Conservation (phyloP, 2,329 filamentous ascomycete species). For the Neopestalotiopsis clavispora region DNA sequence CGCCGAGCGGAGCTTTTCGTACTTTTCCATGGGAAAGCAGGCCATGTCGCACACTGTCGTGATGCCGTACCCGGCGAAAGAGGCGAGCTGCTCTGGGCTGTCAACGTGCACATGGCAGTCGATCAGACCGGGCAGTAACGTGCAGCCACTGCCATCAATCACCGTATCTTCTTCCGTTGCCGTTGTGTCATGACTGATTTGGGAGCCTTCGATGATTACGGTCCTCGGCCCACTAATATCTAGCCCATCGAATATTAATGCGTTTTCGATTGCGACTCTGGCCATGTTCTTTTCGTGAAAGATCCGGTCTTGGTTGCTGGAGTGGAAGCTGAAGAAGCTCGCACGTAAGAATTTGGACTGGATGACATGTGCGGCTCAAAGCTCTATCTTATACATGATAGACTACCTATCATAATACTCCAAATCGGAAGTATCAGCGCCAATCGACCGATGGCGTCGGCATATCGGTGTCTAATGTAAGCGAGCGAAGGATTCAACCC, state of each 20-base stretch:
- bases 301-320: too few species aligned
- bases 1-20: conserved; percentile 17
- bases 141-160: conserved; percentile 29
- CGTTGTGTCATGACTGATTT: conserved; percentile 21
- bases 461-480: too few species aligned
- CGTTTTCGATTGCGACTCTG: conserved; percentile 26
- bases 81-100: conserved; percentile 23
- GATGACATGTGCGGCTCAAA: too few species aligned
- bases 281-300: conserved; percentile 17
- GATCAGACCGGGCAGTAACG: conserved; percentile 29
- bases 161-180: conserved; percentile 14
- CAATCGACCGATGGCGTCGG: too few species aligned
- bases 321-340: too few species aligned
- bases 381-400: too few species aligned
- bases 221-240: conserved; percentile 23
- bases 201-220: conserved; percentile 25
- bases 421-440: too few species aligned
- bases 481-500: too few species aligned
- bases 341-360: too few species aligned
- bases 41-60: conserved; percentile 17
- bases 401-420: too few species aligned
- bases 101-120: conserved; percentile 31
- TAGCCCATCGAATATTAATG: conserved; percentile 29
- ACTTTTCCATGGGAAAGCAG: conserved; percentile 22
- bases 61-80: conserved; percentile 22